Percentiles rank a stretch among this genome's conserved stretches.
Evolutionary conservation across 2,329 filamentous ascomycete species (phyloP).

Genomic region (Fusarium subtropicale): DNA sequence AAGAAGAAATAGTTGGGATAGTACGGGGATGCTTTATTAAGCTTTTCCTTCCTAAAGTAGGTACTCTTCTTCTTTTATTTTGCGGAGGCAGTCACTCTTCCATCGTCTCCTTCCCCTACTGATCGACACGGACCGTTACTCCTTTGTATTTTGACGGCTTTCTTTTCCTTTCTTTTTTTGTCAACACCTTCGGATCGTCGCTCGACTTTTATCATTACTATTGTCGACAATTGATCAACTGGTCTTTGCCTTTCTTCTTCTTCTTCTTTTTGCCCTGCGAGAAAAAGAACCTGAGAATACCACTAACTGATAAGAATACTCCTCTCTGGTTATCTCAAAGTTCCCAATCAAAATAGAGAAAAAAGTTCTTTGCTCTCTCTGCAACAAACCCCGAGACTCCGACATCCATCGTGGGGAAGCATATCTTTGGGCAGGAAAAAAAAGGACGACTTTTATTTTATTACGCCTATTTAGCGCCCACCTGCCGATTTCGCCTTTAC

Average conservation of each 20-base stretch:
- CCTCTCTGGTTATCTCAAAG: background rate
- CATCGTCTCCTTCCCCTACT: conserved; percentile 1
- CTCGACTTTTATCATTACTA: background rate
- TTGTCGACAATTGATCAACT: background rate
- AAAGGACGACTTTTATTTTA: conserved; percentile 1
- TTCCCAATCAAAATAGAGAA: background rate
- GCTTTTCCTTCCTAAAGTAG: conserved; percentile 14
- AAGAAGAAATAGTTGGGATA: background rate
- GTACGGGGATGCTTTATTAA: conserved; percentile 12
- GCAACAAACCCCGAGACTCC: conserved; percentile 6
- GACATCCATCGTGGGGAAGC: conserved; percentile 14
- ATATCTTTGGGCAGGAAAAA: background rate
- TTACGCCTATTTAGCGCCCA: conserved; percentile 18
- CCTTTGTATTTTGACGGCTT: conserved; percentile 15
- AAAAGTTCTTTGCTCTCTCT: background rate
- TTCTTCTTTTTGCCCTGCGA: background rate
- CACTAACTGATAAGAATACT: background rate
- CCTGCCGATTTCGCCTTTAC: conserved; percentile 27
- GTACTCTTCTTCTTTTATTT: background rate
- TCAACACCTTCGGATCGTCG: conserved; percentile 42
- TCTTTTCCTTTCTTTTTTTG: background rate
- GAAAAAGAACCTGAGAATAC: background rate
- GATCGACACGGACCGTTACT: conserved; percentile 39
- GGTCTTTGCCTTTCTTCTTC: background rate
- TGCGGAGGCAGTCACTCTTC: background rate